Evolutionary conservation across 2,329 filamentous ascomycete species (phyloP).

Genomic region (Venturiaceae sp.): DNA sequence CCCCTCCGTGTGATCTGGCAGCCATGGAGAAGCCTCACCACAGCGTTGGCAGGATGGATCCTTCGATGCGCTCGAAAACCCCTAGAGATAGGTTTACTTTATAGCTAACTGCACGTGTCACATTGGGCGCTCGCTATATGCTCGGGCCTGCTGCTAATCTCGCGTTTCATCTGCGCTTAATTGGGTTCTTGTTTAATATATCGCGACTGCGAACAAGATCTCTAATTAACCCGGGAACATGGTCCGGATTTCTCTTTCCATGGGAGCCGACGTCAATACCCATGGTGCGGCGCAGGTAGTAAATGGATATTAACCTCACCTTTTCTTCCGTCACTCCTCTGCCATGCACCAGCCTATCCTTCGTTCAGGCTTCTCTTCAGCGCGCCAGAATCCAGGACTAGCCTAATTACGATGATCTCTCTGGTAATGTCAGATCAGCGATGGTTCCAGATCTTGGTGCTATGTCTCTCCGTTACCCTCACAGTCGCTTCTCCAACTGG

Average conservation of each 20-base stretch:
- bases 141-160: background rate
- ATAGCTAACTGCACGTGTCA: too few relatives aligned
- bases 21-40: too few relatives aligned
- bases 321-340: background rate
- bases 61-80: too few relatives aligned
- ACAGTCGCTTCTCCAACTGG: background rate
- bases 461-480: background rate
- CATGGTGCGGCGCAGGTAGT: background rate
- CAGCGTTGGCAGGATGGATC: too few relatives aligned
- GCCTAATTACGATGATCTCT: background rate
- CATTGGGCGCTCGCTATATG: background rate
- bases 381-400: background rate
- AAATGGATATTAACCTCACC: background rate
- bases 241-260: background rate
- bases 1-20: too few relatives aligned
- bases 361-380: background rate
- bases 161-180: background rate
- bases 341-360: too few relatives aligned
- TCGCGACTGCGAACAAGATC: too few relatives aligned
- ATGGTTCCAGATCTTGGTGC: background rate
- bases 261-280: background rate
- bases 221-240: background rate
- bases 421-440: background rate
- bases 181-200: background rate
- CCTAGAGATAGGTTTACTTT: too few relatives aligned